Percentiles rank a stretch among this genome's conserved stretches.
Conservation (phyloP, 305 asterid genomes). For the Fraxinus ornus region DNA sequence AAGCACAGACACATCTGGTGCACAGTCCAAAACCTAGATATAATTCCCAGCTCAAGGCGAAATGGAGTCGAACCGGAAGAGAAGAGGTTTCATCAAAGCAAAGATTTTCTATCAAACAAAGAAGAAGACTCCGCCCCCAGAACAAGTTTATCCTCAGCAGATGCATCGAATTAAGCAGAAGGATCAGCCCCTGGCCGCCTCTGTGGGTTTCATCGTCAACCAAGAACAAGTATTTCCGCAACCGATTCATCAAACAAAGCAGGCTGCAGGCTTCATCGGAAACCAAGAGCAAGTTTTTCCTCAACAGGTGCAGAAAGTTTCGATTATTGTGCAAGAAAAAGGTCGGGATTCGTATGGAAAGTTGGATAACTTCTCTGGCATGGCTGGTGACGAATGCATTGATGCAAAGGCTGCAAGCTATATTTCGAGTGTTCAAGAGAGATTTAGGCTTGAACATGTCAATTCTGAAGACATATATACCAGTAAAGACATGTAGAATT, state of each 20-base stretch:
- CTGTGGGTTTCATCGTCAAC: conserved; percentile 10
- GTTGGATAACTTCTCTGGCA: conserved; percentile 32
- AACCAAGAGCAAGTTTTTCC: conserved; percentile 52
- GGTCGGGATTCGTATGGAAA: conserved; percentile 23
- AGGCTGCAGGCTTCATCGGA: conserved; percentile 31
- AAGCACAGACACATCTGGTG: not conserved
- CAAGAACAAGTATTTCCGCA: conserved; percentile 5
- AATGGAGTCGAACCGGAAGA: conserved; percentile 54
- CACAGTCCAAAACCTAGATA: not conserved
- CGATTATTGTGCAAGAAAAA: conserved; percentile 30
- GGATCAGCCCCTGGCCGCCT: not conserved
- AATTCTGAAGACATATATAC: conserved; percentile 31
- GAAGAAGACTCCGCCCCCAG: conserved; percentile 16
- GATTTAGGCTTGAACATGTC: conserved; percentile 45
- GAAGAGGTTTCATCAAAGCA: conserved; percentile 43
- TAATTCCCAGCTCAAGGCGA: not conserved
- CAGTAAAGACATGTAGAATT: not conserved
- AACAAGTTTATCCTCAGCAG: not conserved
- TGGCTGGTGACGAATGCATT: conserved; percentile 42
- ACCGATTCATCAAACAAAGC: conserved; percentile 12
- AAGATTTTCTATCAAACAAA: conserved; percentile 42
- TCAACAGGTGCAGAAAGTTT: conserved; percentile 41
- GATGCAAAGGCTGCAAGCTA: conserved; percentile 55
- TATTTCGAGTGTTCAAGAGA: conserved; percentile 54
- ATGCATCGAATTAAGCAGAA: not conserved